Percentiles rank a stretch among this genome's conserved stretches.
Conservation (phyloP, 2,329 filamentous ascomycete genomes). For the Acarospora socialis region DNA sequence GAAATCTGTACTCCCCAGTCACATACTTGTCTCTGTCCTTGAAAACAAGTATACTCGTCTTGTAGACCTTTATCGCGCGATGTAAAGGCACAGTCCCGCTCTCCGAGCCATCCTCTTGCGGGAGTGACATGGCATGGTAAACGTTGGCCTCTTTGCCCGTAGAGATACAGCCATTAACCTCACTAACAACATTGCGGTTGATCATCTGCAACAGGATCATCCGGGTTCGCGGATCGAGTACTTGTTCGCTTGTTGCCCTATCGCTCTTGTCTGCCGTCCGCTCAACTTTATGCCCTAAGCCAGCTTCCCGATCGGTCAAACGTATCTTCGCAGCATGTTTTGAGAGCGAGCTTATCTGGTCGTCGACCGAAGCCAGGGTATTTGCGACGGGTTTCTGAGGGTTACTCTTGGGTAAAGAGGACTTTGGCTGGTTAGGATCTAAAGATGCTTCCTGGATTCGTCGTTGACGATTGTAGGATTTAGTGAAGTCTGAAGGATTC, state of each 20-base stretch:
- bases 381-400: slow-evolving; percentile 68
- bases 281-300: slow-evolving; percentile 34
- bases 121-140: slow-evolving; percentile 64
- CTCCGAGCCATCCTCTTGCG: slow-evolving; percentile 37
- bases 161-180: slow-evolving; percentile 88
- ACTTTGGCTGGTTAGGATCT: slow-evolving; percentile 36
- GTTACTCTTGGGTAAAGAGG: slow-evolving; percentile 55
- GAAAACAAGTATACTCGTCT: slow-evolving; percentile 94
- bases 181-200: slow-evolving; percentile 75
- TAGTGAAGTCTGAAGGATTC: slow-evolving; percentile 57
- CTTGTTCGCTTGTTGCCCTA: slow-evolving; percentile 85
- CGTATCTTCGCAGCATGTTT: slow-evolving; percentile 77
- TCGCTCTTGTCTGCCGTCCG: slow-evolving; percentile 61
- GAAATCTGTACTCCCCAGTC: slow-evolving; percentile 83
- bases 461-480: slow-evolving; percentile 75
- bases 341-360: slow-evolving; percentile 73
- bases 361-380: slow-evolving; percentile 65
- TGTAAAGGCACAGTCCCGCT: slow-evolving; percentile 44
- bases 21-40: slow-evolving; percentile 97
- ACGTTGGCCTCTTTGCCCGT: slow-evolving; percentile 98
- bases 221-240: slow-evolving; percentile 81
- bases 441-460: slow-evolving; percentile 43
- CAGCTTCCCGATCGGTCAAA: slow-evolving; percentile 49
- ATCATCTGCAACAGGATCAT: slow-evolving; percentile 96
- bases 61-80: slow-evolving; percentile 95